Evolutionary conservation across 495 filamentous ascomycete species (phyloP), one percentile per base, ranked within the genome.

Genomic region (Penicillium coffeae): DNA sequence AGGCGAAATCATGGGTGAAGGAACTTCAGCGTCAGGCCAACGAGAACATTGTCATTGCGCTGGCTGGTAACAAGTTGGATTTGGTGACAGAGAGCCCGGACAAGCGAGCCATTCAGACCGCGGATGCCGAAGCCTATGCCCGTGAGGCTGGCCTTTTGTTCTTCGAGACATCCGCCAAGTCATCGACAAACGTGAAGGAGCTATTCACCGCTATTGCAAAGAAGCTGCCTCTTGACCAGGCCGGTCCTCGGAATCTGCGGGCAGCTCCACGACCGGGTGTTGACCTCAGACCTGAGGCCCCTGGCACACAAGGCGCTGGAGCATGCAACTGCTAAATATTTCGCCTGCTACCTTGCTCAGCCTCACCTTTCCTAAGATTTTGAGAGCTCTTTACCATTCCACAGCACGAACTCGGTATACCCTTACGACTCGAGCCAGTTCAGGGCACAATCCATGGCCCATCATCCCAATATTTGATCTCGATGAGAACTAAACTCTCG

Each of bases 1-100:
- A 98, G 76, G 93, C 93, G 48, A 98, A 98, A 67, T 84, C 90
- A 22, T 98, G 93, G 93, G 90, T 98, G n/a, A 97, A 97, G 71
- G 94, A 98, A 62, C 82, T 98, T 30, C 94, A 98, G 70, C 82
- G 93, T 50, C 93, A 98, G 75, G 94, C 94, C 34, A 97, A 97
- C 73, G 93, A 97, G 72, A 97, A 97, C 69, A 97, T 98, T 68
- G 89, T 98, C 60, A 98, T 98, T 66, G 93, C 93, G 21, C 80
- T 98, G 19, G 93, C 94, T 21, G 93, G 93, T 38, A 98, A 98
- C 79, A 98, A 98, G 74, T 71, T 95, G 52, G 93, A 98, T 79
- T 74, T 98, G 51, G 93, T 95, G 40, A 85, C 81, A 42, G 89
- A 90, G 57, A 83, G 85, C 52, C 91, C 92, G 19, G 88, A 93